These are phyloP conservation scores for Talaromyces sp. DNA, from an alignment of 2,329 filamentous ascomycete genomes.

Conservation along the genomic window DNA sequence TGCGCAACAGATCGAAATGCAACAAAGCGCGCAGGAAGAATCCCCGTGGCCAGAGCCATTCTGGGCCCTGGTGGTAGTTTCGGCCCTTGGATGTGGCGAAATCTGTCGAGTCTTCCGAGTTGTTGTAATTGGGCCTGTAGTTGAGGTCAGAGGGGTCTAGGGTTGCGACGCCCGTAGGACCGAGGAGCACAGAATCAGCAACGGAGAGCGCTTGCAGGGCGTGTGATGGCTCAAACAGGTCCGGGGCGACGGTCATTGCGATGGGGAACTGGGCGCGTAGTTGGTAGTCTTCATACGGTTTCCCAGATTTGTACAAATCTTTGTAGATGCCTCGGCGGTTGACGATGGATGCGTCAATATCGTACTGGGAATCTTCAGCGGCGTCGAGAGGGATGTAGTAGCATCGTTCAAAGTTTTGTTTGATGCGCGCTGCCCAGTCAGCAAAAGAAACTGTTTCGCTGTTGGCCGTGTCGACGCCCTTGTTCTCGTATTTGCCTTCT, in stretches of 20 bases:
- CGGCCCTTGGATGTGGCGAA: constrained; percentile 90
- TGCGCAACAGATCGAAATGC: constrained; percentile 77
- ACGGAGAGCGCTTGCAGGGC: constrained; percentile 75
- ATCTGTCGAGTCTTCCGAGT: constrained; percentile 86
- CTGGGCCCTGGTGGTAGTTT: constrained; percentile 97
- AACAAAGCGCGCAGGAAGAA: constrained; percentile 91
- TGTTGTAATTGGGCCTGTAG: constrained; percentile 91
- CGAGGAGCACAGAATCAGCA: constrained; percentile 73
- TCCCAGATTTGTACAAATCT: constrained; percentile 87
- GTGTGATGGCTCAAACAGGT: constrained; percentile 74
- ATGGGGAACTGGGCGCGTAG: constrained; percentile 91
- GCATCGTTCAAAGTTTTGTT: constrained; percentile 82
- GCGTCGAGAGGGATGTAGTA: constrained; percentile 76
- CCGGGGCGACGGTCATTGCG: constrained; percentile 88
- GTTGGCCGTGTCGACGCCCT: constrained; percentile 64
- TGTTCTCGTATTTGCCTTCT: constrained; percentile 66
- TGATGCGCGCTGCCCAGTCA: constrained; percentile 76
- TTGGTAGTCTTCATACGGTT: constrained; percentile 97
- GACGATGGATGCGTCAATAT: constrained; percentile 72
- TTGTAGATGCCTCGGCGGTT: constrained; percentile 98
- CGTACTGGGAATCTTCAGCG: constrained; percentile 69
- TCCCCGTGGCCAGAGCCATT: constrained; percentile 97
- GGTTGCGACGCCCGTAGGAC: constrained; percentile 91
- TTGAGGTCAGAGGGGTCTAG: constrained; percentile 88
- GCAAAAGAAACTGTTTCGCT: constrained; percentile 63